Evolutionary conservation across 2,329 filamentous ascomycete genomes (phyloP).

Genomic region (Scleromitrula shiraiana): DNA sequence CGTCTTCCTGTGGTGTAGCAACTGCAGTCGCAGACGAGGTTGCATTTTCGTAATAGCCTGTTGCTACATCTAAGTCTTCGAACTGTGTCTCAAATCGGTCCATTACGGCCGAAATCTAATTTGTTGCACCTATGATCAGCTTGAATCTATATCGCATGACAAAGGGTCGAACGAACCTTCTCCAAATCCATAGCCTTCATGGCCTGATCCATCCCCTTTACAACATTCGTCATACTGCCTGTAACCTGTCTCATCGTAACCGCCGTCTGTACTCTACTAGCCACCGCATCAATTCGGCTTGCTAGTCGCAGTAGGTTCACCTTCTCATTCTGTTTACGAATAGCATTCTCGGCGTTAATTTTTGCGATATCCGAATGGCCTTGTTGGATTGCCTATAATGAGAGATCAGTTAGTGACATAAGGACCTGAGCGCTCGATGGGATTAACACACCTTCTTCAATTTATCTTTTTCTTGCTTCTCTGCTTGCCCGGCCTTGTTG

Average conservation of each 20-base stretch:
- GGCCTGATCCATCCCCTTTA: constrained; percentile 52
- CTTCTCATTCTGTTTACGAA: constrained; percentile 55
- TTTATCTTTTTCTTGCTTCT: constrained; percentile 52
- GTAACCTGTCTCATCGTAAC: constrained; percentile 55
- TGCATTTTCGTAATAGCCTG: constrained; percentile 65
- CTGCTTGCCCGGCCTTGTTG: constrained; percentile 52
- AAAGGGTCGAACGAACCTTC: constrained; percentile 36
- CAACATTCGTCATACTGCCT: constrained; percentile 53
- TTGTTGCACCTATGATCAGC: not conserved
- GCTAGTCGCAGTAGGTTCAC: constrained; percentile 49
- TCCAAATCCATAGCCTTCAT: constrained; percentile 58
- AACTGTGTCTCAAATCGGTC: constrained; percentile 54
- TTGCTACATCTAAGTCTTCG: constrained; percentile 42
- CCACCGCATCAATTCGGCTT: constrained; percentile 51
- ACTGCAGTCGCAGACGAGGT: constrained; percentile 70
- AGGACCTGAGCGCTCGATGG: not conserved
- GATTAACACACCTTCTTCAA: constrained; percentile 44
- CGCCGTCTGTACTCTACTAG: constrained; percentile 52
- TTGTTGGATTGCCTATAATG: constrained; percentile 46
- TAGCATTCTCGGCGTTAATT: constrained; percentile 55
- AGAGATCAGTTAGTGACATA: not conserved
- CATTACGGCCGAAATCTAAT: constrained; percentile 59
- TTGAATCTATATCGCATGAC: not conserved
- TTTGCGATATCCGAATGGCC: constrained; percentile 52
- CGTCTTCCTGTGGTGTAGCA: constrained; percentile 72